Percentiles rank a stretch among this genome's conserved stretches.
These are phyloP conservation scores for Cercospora canescens DNA, from an alignment of 2,329 filamentous ascomycete genomes.

Conservation along the genomic window DNA sequence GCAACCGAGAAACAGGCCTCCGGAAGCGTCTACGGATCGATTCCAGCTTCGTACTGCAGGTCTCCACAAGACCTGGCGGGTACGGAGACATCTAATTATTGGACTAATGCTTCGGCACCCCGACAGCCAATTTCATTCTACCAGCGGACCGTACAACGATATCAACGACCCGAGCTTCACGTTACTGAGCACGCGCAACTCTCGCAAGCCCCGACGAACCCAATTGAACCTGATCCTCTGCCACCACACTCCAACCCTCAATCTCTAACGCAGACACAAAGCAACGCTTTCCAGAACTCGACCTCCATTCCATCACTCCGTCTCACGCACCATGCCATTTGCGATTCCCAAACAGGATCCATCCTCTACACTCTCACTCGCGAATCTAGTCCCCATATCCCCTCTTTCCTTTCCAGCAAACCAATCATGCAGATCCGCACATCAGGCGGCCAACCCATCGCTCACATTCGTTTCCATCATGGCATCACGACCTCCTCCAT, in stretches of 20 bases:
- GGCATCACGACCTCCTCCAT: constrained; percentile 20
- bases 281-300: constrained; percentile 18
- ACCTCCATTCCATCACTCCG: constrained; percentile 20
- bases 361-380: constrained; percentile 21
- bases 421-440: constrained; percentile 21
- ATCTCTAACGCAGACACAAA: constrained; percentile 22
- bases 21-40: constrained; percentile 13
- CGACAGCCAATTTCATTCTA: background rate
- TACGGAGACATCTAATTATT: background rate
- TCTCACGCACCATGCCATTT: constrained; percentile 21
- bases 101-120: background rate
- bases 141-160: background rate
- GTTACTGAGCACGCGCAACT: background rate
- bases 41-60: background rate
- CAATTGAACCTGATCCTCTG: constrained; percentile 24
- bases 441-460: constrained; percentile 14
- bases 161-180: background rate
- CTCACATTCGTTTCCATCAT: constrained; percentile 27
- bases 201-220: background rate
- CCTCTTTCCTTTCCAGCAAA: constrained; percentile 25
- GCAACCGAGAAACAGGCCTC: constrained; percentile 10
- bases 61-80: background rate
- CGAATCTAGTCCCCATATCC: constrained; percentile 21
- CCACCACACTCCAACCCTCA: constrained; percentile 28
- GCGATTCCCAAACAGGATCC: constrained; percentile 14